Conservation (phyloP, 148 eudicot species). For the Camellia granthamiana region DNA sequence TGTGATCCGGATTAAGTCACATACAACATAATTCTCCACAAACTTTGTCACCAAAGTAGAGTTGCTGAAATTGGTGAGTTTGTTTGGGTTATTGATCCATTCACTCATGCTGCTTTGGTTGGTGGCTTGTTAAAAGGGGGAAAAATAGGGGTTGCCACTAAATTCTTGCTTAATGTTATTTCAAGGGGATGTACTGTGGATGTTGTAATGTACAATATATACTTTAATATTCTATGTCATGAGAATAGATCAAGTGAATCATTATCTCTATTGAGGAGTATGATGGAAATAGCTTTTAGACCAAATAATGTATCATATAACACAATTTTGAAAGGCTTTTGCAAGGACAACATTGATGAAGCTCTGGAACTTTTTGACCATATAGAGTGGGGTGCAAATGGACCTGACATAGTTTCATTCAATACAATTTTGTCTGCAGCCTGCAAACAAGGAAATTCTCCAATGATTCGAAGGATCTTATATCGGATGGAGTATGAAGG, state of each 20-base stretch:
- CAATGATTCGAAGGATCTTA: conserved; percentile 37
- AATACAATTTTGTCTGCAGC: conserved; percentile 57
- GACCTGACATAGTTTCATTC: conserved; percentile 49
- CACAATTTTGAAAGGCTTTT: conserved; percentile 47
- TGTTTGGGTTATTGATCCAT: conserved; percentile 30
- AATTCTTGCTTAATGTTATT: conserved; percentile 32
- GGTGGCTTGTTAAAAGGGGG: conserved; percentile 61
- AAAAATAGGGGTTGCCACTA: conserved; percentile 31
- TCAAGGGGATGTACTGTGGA: conserved; percentile 31
- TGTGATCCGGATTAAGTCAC: conserved; percentile 48
- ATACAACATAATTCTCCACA: conserved; percentile 54
- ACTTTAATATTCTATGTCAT: conserved; percentile 42
- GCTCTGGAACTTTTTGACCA: conserved; percentile 39
- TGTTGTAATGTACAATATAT: conserved; percentile 48
- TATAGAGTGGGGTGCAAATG: conserved; percentile 28
- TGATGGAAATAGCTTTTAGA: conserved; percentile 30
- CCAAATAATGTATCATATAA: conserved; percentile 47
- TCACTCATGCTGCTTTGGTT: conserved; percentile 52
- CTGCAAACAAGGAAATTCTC: conserved; percentile 36
- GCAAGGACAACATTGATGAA: conserved; percentile 35
- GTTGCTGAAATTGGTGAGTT: conserved; percentile 30
- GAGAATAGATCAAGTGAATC: conserved; percentile 36
- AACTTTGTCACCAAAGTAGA: conserved; percentile 37
- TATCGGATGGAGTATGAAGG: conserved; percentile 44
- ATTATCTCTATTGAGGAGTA: conserved; percentile 26